These are phyloP conservation scores for Athelia sp. DNA, from an alignment of 1,284 basidiomycete species.

Conservation along the genomic window DNA sequence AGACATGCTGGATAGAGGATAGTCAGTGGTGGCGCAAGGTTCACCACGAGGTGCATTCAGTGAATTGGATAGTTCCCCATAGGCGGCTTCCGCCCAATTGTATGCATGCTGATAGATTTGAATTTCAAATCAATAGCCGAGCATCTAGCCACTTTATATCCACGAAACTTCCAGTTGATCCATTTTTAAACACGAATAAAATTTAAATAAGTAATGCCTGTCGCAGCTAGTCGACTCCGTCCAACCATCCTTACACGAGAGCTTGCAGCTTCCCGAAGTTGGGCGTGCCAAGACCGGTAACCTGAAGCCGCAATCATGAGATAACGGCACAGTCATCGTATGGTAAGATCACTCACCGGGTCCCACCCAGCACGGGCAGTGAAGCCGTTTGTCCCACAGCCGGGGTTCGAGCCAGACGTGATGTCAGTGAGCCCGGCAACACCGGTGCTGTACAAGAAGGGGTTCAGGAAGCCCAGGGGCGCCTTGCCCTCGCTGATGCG, in stretches of 20 bases:
- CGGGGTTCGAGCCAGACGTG: conserved; percentile 36
- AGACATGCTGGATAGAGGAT: too few relatives aligned
- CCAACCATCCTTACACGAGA: conserved; percentile 21
- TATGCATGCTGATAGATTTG: too few relatives aligned
- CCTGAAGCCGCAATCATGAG: conserved; percentile 24
- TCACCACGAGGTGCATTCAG: too few relatives aligned
- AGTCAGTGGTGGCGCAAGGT: too few relatives aligned
- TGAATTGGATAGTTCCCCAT: too few relatives aligned
- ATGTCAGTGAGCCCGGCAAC: conserved; percentile 56
- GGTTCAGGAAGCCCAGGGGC: conserved; percentile 60
- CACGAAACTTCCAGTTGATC: too few relatives aligned
- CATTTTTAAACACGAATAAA: too few relatives aligned
- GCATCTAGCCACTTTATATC: too few relatives aligned
- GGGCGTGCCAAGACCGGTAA: conserved; percentile 62
- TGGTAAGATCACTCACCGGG: conserved; percentile 35
- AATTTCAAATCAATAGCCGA: too few relatives aligned
- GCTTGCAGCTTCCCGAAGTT: conserved; percentile 49
- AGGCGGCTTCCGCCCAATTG: too few relatives aligned
- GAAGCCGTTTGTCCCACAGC: conserved; percentile 28
- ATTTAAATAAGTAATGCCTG: too few relatives aligned
- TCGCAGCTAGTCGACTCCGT: too few relatives aligned
- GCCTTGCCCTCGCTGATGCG: conserved; percentile 43
- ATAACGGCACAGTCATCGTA: neutral
- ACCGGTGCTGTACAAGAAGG: conserved; percentile 47
- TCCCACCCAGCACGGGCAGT: conserved; percentile 55